Percentiles rank a stretch among this genome's conserved stretches.
Evolutionary conservation across 768 basidiomycete genomes (phyloP).

Genomic region (Boletales sp.): DNA sequence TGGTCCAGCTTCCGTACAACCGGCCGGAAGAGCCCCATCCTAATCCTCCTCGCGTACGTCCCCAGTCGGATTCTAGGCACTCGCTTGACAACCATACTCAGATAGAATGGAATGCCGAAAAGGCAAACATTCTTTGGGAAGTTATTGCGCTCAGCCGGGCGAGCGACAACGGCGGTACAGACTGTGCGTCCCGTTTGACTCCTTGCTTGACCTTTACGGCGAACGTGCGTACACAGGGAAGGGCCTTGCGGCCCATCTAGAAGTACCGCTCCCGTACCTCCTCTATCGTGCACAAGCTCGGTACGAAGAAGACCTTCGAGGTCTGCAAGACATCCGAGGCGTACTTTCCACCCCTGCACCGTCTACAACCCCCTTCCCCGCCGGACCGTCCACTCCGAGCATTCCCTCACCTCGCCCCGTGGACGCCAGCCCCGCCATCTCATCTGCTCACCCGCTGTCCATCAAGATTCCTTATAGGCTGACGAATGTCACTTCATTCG

Average conservation of each 20-base stretch:
- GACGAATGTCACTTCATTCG: conserved; percentile 1
- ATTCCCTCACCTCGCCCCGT: conserved; percentile 10
- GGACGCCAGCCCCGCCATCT: conserved; percentile 12
- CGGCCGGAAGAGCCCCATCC: conserved; percentile 63
- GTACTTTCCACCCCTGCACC: conserved; percentile 47
- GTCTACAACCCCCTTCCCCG: conserved; percentile 24
- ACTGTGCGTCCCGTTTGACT: conserved; percentile 53
- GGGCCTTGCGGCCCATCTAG: conserved; percentile 71
- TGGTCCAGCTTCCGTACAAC: conserved; percentile 76
- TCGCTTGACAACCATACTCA: conserved; percentile 27
- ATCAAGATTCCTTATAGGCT: conserved; percentile 21
- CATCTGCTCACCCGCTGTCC: conserved; percentile 17
- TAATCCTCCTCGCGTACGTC: conserved; percentile 70
- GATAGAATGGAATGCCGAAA: conserved; percentile 85
- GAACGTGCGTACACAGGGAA: conserved; percentile 54
- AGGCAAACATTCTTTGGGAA: conserved; percentile 84
- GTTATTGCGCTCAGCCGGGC: conserved; percentile 76
- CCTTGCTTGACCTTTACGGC: not conserved
- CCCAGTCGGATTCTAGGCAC: not conserved
- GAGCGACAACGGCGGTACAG: conserved; percentile 67
- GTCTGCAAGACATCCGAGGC: conserved; percentile 67
- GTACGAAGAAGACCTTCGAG: conserved; percentile 82
- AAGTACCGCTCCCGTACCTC: conserved; percentile 80
- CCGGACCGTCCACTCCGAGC: conserved; percentile 11
- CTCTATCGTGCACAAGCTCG: conserved; percentile 80